phyloP scores from a whole-genome alignment of 441 rosid species.

The Capsella rubella region DNA sequence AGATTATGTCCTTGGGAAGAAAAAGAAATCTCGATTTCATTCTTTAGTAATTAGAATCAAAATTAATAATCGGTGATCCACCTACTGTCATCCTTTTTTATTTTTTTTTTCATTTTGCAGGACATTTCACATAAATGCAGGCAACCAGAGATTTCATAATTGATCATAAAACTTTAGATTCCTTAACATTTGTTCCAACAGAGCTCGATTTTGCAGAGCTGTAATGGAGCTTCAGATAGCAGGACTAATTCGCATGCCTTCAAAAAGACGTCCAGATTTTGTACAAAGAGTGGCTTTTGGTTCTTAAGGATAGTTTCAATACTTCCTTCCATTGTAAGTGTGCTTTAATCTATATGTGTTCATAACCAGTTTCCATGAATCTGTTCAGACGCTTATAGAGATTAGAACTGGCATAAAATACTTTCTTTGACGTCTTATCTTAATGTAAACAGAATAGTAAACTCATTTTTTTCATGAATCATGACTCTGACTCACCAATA shows the following conservation, averaged over 20 bases:
- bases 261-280: slow-evolving; percentile 86
- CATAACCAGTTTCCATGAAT: slow-evolving; percentile 11
- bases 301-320: slow-evolving; percentile 45
- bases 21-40: background rate
- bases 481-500: background rate
- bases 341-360: slow-evolving; percentile 9
- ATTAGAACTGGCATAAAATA: background rate
- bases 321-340: slow-evolving; percentile 15
- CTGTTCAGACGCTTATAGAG: slow-evolving; percentile 8
- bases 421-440: background rate
- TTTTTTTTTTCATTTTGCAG: slow-evolving; percentile 18
- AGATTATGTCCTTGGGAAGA: slow-evolving; percentile 9
- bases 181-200: slow-evolving; percentile 61
- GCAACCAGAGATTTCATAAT: background rate
- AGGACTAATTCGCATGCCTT: slow-evolving; percentile 89
- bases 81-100: slow-evolving; percentile 7
- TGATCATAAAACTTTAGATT: slow-evolving; percentile 13
- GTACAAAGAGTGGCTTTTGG: slow-evolving; percentile 92
- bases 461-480: background rate
- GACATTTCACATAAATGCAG: slow-evolving; percentile 10
- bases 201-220: slow-evolving; percentile 91
- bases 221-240: slow-evolving; percentile 89
- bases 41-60: slow-evolving; percentile 15
- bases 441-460: background rate
- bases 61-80: slow-evolving; percentile 1